Conservation (phyloP, 768 basidiomycete genomes). For the Infundibulicybe gibba region DNA sequence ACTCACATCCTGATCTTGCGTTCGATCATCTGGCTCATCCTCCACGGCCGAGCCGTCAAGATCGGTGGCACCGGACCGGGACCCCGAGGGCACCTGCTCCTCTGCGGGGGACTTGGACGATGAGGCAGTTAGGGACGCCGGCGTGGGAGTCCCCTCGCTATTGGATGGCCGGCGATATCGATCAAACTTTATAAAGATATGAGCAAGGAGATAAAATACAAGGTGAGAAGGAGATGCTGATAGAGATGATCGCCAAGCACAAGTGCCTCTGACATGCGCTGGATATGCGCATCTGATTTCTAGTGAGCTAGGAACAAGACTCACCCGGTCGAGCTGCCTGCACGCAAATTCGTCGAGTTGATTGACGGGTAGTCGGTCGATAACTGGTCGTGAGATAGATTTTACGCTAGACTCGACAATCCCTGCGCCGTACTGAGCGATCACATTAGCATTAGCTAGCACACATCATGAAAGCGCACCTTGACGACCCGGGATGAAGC, state of each 20-base stretch:
- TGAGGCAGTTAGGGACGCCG: slow-evolving; percentile 8
- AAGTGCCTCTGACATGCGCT: too few species aligned
- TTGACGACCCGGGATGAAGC: slow-evolving; percentile 83
- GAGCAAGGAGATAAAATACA: not conserved
- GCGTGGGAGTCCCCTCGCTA: slow-evolving; percentile 12
- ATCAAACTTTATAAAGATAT: slow-evolving; percentile 33
- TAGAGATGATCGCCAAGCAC: not conserved
- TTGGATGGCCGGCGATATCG: slow-evolving; percentile 42
- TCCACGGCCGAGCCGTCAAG: too few species aligned
- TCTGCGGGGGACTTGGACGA: slow-evolving; percentile 6
- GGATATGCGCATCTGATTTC: not conserved
- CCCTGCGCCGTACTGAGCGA: slow-evolving; percentile 72
- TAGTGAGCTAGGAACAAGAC: slow-evolving; percentile 20
- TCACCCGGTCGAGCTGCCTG: slow-evolving; percentile 78
- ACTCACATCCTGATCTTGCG: too few species aligned
- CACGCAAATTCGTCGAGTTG: slow-evolving; percentile 87
- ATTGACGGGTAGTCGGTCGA: slow-evolving; percentile 71
- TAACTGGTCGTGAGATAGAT: slow-evolving; percentile 77
- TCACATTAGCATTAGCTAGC: not conserved
- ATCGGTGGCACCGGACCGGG: slow-evolving; percentile 5
- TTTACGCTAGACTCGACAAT: slow-evolving; percentile 85
- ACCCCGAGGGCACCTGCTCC: slow-evolving; percentile 6
- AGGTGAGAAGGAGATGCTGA: slow-evolving; percentile 4
- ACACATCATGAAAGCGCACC: slow-evolving; percentile 37
- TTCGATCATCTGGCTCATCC: too few species aligned